These are phyloP conservation scores for Capsicum pubescens DNA, from an alignment of 257 asterid species.

Conservation along the genomic window DNA sequence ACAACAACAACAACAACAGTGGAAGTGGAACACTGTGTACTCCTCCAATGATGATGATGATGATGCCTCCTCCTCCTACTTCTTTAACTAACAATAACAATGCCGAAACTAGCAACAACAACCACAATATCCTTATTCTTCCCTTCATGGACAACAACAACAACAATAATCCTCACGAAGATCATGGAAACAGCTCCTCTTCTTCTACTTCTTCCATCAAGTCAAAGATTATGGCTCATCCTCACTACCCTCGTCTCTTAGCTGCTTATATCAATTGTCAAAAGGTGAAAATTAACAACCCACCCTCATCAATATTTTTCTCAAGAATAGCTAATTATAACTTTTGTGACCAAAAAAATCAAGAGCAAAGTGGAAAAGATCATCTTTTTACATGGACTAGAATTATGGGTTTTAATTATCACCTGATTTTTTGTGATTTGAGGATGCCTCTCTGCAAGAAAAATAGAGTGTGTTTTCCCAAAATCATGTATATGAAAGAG, in stretches of 20 bases:
- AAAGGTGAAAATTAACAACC: slow-evolving; percentile 49
- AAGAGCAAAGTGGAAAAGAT: not conserved
- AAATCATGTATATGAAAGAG: slow-evolving; percentile 33
- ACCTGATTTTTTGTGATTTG: not conserved
- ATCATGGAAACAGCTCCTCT: not conserved
- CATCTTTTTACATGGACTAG: not conserved
- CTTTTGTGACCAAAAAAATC: not conserved
- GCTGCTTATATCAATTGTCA: slow-evolving; percentile 84
- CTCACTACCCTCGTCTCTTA: slow-evolving; percentile 84
- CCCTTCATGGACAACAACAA: slow-evolving; percentile 26
- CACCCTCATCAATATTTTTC: too few species aligned
- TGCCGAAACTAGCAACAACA: slow-evolving; percentile 36
- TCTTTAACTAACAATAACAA: slow-evolving; percentile 35
- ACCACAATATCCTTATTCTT: slow-evolving; percentile 21
- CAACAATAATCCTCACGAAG: not conserved
- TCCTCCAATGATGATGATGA: slow-evolving; percentile 42
- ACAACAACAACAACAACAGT: slow-evolving; percentile 9
- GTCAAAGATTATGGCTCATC: slow-evolving; percentile 92
- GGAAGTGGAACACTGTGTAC: slow-evolving; percentile 57
- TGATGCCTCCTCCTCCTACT: slow-evolving; percentile 58
- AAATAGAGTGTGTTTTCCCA: slow-evolving; percentile 25
- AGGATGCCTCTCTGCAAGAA: slow-evolving; percentile 27
- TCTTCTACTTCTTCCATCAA: slow-evolving; percentile 45
- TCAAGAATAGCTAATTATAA: too few species aligned
- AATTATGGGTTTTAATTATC: not conserved